phyloP scores from a whole-genome alignment of 1,284 basidiomycete genomes.

The Ustilago shanxiensis region DNA sequence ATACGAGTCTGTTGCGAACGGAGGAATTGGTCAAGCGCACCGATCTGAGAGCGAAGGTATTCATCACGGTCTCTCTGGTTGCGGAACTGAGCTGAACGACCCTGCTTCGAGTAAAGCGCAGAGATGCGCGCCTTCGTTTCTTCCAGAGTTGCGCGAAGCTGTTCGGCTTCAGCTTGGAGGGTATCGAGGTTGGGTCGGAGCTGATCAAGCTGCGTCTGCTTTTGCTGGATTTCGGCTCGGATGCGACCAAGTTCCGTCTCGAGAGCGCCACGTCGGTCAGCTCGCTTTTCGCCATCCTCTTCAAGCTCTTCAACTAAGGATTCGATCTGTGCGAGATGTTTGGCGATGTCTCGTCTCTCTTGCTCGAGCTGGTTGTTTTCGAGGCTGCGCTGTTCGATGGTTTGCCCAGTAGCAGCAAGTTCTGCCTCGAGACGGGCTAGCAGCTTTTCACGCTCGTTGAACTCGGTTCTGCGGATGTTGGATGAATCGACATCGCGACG shows the following conservation, averaged over 20 bases:
- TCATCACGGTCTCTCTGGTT: constrained; percentile 62
- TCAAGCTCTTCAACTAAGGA: constrained; percentile 83
- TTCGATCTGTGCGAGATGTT: constrained; percentile 80
- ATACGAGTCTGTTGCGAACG: constrained; percentile 44
- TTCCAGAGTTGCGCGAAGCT: constrained; percentile 74
- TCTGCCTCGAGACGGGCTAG: constrained; percentile 78
- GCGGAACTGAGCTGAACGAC: constrained; percentile 62
- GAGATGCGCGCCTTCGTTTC: constrained; percentile 58
- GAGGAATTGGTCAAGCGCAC: constrained; percentile 46
- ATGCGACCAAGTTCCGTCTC: constrained; percentile 76
- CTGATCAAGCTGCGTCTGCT: constrained; percentile 63
- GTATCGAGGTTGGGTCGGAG: constrained; percentile 79
- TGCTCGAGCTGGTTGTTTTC: constrained; percentile 80
- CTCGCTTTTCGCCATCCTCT: constrained; percentile 67
- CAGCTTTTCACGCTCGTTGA: constrained; percentile 84
- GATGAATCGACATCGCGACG: constrained; percentile 80
- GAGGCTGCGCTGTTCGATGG: constrained; percentile 78
- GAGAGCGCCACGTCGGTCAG: constrained; percentile 72
- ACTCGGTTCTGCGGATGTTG: constrained; percentile 84
- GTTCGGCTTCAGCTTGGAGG: constrained; percentile 75
- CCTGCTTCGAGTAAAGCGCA: constrained; percentile 65
- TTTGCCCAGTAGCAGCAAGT: constrained; percentile 80
- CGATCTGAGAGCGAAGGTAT: constrained; percentile 58
- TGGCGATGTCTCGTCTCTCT: constrained; percentile 74
- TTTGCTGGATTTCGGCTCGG: constrained; percentile 43